Evolutionary conservation across 768 basidiomycete species (phyloP).

Genomic region (Tylopilus rubrobrunneus): DNA sequence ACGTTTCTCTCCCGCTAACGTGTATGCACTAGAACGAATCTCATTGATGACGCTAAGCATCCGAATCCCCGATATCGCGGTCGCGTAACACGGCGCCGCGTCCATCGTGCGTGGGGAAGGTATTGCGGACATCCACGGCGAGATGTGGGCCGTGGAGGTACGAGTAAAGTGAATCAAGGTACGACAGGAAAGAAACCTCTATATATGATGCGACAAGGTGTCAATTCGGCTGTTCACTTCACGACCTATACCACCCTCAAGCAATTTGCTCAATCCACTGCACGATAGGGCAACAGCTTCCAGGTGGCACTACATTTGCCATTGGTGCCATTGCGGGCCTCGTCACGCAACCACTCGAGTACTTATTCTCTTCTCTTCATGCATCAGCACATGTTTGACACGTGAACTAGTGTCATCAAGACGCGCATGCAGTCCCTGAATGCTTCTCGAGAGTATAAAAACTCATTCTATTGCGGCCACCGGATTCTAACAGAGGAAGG

Average conservation of each 20-base stretch:
- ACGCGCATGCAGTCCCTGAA: constrained; percentile 95
- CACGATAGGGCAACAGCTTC: constrained; percentile 80
- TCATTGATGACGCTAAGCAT: constrained; percentile 91
- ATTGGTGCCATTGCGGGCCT: constrained; percentile 93
- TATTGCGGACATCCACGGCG: constrained; percentile 66
- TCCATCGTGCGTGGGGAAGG: constrained; percentile 86
- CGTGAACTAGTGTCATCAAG: constrained; percentile 75
- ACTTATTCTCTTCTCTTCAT: constrained; percentile 19
- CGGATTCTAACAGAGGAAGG: constrained; percentile 95
- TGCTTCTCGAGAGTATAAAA: constrained; percentile 80
- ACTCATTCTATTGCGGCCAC: constrained; percentile 95
- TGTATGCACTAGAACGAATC: constrained; percentile 76
- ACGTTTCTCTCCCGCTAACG: not conserved
- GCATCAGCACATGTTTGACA: not conserved
- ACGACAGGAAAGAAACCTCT: no score
- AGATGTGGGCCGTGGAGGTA: no score
- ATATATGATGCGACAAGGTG: constrained; percentile 96
- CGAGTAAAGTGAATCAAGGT: no score
- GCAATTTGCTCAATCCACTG: constrained; percentile 84
- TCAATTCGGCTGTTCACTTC: constrained; percentile 94
- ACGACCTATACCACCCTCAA: constrained; percentile 94
- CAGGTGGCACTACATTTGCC: constrained; percentile 85
- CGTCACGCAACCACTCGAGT: constrained; percentile 85
- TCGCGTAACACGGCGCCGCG: constrained; percentile 76
- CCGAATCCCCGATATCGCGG: constrained; percentile 84